Evolutionary conservation across 1,139 yeast genomes (phyloP).

Genomic region (Diutina pseudorugosa): DNA sequence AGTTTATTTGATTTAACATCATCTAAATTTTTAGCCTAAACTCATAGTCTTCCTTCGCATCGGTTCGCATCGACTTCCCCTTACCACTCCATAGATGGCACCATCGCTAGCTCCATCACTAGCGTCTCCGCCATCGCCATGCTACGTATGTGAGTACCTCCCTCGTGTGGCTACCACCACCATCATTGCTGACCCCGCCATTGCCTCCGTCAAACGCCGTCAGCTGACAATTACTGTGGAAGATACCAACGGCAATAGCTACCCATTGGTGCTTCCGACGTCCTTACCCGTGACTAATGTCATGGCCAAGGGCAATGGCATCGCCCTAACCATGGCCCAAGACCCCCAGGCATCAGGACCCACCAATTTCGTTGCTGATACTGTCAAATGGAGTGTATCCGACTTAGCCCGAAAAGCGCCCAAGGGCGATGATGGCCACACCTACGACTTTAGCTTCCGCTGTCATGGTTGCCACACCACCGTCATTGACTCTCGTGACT

Average conservation of each 20-base stretch:
- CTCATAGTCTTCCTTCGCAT: too few relatives aligned
- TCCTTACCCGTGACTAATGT: background rate
- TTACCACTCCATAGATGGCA: background rate
- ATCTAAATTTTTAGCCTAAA: too few relatives aligned
- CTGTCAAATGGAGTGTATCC: background rate
- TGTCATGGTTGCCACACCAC: background rate
- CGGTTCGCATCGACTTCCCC: background rate
- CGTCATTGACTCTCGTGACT: conserved; percentile 18
- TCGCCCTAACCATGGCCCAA: background rate
- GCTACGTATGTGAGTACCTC: background rate
- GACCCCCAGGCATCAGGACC: background rate
- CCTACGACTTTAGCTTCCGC: background rate
- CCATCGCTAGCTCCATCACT: background rate
- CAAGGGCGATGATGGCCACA: background rate
- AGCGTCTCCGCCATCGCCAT: background rate
- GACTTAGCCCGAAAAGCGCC: background rate
- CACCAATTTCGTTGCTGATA: background rate
- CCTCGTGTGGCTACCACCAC: background rate
- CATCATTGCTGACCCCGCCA: background rate
- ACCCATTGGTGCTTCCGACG: background rate
- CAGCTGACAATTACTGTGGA: background rate
- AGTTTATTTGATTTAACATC: too few relatives aligned
- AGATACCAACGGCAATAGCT: background rate
- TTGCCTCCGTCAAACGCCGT: background rate
- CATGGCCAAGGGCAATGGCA: background rate